Conservation (phyloP, 768 basidiomycete genomes). For the Leccinum boreale region DNA sequence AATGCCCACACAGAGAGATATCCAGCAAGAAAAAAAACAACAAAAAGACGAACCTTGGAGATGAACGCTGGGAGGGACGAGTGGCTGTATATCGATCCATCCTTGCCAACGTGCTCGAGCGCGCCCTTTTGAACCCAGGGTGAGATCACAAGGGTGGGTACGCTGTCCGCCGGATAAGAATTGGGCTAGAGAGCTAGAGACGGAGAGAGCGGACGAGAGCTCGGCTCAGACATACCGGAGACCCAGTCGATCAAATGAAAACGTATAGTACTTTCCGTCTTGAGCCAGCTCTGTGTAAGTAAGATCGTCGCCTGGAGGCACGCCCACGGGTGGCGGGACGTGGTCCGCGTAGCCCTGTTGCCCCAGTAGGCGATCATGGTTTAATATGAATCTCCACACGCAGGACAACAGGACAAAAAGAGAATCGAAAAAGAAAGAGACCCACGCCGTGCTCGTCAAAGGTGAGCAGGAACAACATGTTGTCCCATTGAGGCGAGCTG, state of each 20-base stretch:
- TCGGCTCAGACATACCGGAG: constrained; percentile 12
- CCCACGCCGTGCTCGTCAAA: constrained; percentile 28
- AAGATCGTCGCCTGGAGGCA: constrained; percentile 21
- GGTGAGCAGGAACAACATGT: constrained; percentile 18
- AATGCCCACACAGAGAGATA: background rate
- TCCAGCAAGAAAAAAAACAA: background rate
- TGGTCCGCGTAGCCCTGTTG: constrained; percentile 24
- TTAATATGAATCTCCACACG: background rate
- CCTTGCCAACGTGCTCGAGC: constrained; percentile 7
- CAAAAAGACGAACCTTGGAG: constrained; percentile 9
- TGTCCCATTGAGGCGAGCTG: constrained; percentile 23
- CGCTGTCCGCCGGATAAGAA: background rate
- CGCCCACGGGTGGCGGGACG: constrained; percentile 19
- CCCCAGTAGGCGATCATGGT: background rate
- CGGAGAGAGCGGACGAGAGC: background rate
- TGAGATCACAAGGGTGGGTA: constrained; percentile 22
- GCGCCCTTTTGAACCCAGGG: constrained; percentile 24
- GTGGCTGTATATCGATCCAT: constrained; percentile 19
- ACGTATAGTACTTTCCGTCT: constrained; percentile 19
- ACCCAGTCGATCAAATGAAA: constrained; percentile 23
- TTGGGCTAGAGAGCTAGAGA: background rate
- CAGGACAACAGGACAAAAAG: background rate
- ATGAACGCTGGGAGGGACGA: constrained; percentile 22
- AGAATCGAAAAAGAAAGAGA: background rate
- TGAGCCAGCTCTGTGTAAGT: constrained; percentile 22